These are phyloP conservation scores for Xanthoconium stramineum DNA, from an alignment of 768 basidiomycete species.

Conservation along the genomic window DNA sequence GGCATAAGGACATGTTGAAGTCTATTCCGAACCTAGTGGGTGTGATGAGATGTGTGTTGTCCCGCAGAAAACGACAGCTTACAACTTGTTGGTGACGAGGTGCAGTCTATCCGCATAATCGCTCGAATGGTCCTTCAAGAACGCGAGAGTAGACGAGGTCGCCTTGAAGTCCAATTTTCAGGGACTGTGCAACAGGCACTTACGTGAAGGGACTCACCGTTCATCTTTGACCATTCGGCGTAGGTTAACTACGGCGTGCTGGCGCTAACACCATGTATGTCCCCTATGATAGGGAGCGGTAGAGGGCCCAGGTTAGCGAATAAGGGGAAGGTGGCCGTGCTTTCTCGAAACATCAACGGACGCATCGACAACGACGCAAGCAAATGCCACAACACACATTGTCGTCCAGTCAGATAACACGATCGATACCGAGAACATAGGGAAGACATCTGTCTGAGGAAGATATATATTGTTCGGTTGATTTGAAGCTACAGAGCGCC, in stretches of 20 bases:
- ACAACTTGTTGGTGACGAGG: slow-evolving; percentile 16
- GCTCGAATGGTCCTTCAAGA: slow-evolving; percentile 17
- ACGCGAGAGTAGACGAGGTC: slow-evolving; percentile 13
- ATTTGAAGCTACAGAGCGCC: no score
- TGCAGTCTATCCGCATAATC: slow-evolving; percentile 20
- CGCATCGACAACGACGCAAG: neutral
- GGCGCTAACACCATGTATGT: slow-evolving; percentile 7
- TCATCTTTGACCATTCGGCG: slow-evolving; percentile 9
- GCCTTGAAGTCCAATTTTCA: neutral
- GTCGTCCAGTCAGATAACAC: neutral
- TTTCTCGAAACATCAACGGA: neutral
- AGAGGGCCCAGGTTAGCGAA: slow-evolving; percentile 13
- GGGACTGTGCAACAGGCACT: neutral
- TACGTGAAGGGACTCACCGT: neutral
- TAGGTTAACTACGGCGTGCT: slow-evolving; percentile 14
- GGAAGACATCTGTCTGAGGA: no score
- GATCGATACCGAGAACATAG: no score
- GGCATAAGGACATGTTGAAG: slow-evolving; percentile 13
- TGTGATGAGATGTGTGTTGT: neutral
- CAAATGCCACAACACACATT: neutral
- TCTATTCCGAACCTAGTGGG: slow-evolving; percentile 13
- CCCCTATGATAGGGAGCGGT: slow-evolving; percentile 16
- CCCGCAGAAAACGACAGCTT: neutral
- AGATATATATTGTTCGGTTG: no score
- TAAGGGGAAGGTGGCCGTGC: neutral